These are phyloP conservation scores for Aspergillus sclerotialis DNA, from an alignment of 2,329 filamentous ascomycete genomes.

Conservation along the genomic window DNA sequence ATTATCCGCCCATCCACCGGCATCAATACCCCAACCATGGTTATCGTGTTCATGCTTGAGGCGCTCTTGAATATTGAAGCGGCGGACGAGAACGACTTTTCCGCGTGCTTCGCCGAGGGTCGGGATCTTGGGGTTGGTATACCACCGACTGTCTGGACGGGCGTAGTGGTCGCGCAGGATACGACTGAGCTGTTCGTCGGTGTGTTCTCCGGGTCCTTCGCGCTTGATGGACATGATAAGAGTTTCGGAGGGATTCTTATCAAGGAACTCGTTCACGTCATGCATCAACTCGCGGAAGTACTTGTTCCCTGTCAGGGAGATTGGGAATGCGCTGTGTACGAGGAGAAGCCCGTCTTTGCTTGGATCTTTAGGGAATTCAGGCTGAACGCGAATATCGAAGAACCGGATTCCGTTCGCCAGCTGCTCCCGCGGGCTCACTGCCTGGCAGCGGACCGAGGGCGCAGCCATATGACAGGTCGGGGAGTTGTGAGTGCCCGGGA, in stretches of 20 bases:
- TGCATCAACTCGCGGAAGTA: conserved; percentile 68
- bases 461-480: conserved; percentile 78
- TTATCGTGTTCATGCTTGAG: conserved; percentile 41
- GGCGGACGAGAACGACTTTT: conserved; percentile 74
- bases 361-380: conserved; percentile 49
- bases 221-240: conserved; percentile 84
- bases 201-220: conserved; percentile 75
- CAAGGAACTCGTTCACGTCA: conserved; percentile 67
- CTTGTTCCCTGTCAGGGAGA: conserved; percentile 74
- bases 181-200: conserved; percentile 68
- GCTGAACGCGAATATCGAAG: conserved; percentile 81
- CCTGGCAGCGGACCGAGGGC: conserved; percentile 89
- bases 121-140: conserved; percentile 68
- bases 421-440: conserved; percentile 68
- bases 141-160: conserved; percentile 58
- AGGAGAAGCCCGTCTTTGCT: conserved; percentile 65
- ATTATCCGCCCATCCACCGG: conserved; percentile 76
- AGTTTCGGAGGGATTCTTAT: conserved; percentile 70
- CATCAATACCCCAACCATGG: conserved; percentile 53
- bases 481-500: conserved; percentile 93
- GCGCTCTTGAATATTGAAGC: conserved; percentile 59
- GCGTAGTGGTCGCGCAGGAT: conserved; percentile 70
- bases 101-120: conserved; percentile 71
- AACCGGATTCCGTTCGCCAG: conserved; percentile 88
- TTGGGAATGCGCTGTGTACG: conserved; percentile 84